These are phyloP conservation scores for Urtica urens DNA, from an alignment of 306 rosid genomes.

Conservation along the genomic window DNA sequence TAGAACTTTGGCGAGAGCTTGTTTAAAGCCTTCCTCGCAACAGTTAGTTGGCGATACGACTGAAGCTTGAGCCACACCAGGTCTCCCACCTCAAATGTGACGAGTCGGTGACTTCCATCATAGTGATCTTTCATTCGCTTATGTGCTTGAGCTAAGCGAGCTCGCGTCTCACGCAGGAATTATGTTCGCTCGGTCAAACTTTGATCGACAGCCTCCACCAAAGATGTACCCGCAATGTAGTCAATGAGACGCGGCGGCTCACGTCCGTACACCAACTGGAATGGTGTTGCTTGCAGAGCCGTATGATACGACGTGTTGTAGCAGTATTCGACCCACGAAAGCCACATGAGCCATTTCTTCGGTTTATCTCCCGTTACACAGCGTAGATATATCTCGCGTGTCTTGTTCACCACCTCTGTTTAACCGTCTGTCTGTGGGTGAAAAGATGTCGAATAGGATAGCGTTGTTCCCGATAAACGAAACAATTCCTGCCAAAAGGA, in stretches of 20 bases:
- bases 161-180: too few species aligned
- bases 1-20: too few species aligned
- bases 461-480: not conserved
- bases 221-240: not conserved
- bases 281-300: not conserved
- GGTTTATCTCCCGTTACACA: not conserved
- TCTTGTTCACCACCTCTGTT: not conserved
- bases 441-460: not conserved
- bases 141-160: too few species aligned
- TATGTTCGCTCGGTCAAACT: too few species aligned
- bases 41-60: too few species aligned
- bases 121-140: too few species aligned
- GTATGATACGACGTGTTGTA: not conserved
- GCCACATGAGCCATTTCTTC: not conserved
- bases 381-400: not conserved
- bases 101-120: too few species aligned
- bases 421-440: not conserved
- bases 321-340: not conserved
- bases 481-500: not conserved
- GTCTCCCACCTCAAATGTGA: too few species aligned
- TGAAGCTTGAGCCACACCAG: too few species aligned
- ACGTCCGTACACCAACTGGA: not conserved
- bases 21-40: too few species aligned
- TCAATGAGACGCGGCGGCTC: not conserved
- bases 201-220: not conserved